Evolutionary conservation across 179 eudicot species (phyloP), one percentile per base, ranked within the genome.

Genomic region (Nepenthes alata): DNA sequence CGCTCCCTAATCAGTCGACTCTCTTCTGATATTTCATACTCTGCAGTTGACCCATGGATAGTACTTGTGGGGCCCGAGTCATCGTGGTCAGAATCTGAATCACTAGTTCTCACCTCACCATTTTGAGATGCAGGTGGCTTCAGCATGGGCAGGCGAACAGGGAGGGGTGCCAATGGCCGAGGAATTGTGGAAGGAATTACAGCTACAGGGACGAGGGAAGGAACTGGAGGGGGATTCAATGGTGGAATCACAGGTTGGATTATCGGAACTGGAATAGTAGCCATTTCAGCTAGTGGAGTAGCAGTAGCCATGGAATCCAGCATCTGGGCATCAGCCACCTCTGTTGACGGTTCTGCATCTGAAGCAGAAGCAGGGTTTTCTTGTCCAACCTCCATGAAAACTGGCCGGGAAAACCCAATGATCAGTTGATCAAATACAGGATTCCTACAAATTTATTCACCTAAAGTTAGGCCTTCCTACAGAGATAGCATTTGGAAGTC

Each of bases 21-120:
- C 69, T 91, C 96, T 70, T 91, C 98, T 2, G 95, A 82, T 1
- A 91, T 75, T 63, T 91, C 96, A 67, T 86, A 91, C 36, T 78
- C 91, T 5, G 53, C 72, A 14, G 83, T 47, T 11, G 80, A 61
- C 39, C 61, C 84, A n/a, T 64, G 59, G 3, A 64, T 49, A 58
- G 75, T 63, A 44, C 51, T 67, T 16, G 36, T 67, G 13, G 76
- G 64, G 60, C 78, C 80, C 7, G 65, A 58, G 44, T 71, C 88
- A 14, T 87, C 81, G 3, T 71, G 55, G 35, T 88, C 91, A 16
- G 91, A 86, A 58, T 79, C 97, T 0, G 96, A 70, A 51, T 79
- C 91, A 53, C 77, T 70, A 25, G 50, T 59, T 52, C 57, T 74
- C 5, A 53, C 57, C 56, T 84, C 91, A 4, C 96, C 97, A 68